Evolutionary conservation across 768 basidiomycete species (phyloP).

Genomic region (Sistotremastrum suecicum): DNA sequence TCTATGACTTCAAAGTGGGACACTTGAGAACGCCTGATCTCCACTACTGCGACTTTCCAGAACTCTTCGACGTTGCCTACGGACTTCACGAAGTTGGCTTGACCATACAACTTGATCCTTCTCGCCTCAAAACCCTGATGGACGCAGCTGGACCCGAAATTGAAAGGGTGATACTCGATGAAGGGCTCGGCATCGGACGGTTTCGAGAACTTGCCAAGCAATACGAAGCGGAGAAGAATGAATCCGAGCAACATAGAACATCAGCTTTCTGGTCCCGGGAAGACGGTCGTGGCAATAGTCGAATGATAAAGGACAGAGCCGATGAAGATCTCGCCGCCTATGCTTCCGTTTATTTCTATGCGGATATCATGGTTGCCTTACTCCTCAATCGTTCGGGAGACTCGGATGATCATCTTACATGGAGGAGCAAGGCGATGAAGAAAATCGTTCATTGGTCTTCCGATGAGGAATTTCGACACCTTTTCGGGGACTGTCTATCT

Average conservation of each 20-base stretch:
- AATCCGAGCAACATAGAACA: background rate
- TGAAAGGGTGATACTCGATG: constrained; percentile 15
- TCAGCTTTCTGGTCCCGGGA: too few relatives aligned
- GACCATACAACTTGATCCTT: constrained; percentile 13
- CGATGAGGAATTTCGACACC: constrained; percentile 6
- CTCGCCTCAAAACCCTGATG: constrained; percentile 12
- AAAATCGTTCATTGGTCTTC: constrained; percentile 14
- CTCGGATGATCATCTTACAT: too few relatives aligned
- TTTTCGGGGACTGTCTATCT: constrained; percentile 14
- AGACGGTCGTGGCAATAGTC: constrained; percentile 9
- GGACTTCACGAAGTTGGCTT: constrained; percentile 15
- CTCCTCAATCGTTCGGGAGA: constrained; percentile 9
- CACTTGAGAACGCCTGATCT: constrained; percentile 9
- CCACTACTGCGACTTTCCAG: constrained; percentile 14
- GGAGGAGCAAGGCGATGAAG: constrained; percentile 7
- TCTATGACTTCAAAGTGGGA: constrained; percentile 11
- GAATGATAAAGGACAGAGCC: constrained; percentile 10
- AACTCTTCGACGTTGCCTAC: constrained; percentile 13
- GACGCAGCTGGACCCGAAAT: constrained; percentile 9
- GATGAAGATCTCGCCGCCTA: constrained; percentile 12
- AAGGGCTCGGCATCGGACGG: constrained; percentile 15
- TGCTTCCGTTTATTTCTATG: constrained; percentile 13
- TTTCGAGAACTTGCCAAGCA: constrained; percentile 11
- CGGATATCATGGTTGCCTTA: constrained; percentile 15
- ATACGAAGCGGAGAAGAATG: constrained; percentile 14